Percentiles rank a stretch among this genome's conserved stretches.
These are phyloP conservation scores for Heracleum sosnowskyi DNA, from an alignment of 129 eudicot genomes.

Conservation along the genomic window DNA sequence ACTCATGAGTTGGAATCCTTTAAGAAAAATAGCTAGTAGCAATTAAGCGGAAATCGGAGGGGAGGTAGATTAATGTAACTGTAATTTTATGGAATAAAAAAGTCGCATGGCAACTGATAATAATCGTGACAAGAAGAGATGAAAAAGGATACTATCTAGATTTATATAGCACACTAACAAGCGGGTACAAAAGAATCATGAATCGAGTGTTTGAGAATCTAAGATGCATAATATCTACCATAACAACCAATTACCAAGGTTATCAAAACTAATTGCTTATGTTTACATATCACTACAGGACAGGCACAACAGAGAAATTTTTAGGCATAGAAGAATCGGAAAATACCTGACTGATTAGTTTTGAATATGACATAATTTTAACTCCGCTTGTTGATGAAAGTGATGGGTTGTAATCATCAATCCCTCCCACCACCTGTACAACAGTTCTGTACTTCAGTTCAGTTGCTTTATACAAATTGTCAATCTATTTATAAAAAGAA, in stretches of 20 bases:
- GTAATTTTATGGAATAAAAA: no score
- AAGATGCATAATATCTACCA: not conserved
- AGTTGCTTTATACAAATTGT: not conserved
- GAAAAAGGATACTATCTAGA: not conserved
- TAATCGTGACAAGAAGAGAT: no score
- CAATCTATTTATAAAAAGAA: not conserved
- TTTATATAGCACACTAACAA: not conserved
- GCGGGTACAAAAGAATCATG: not conserved
- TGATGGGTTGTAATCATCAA: constrained; percentile 63
- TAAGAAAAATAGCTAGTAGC: not conserved
- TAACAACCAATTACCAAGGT: not conserved
- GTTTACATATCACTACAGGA: not conserved
- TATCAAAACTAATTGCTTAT: not conserved
- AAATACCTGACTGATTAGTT: constrained; percentile 56
- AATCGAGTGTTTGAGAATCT: not conserved
- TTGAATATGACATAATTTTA: constrained; percentile 57
- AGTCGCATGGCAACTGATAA: no score
- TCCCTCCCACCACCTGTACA: constrained; percentile 79
- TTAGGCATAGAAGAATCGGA: not conserved
- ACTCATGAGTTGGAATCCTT: not conserved
- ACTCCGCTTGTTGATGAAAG: constrained; percentile 60
- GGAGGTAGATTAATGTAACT: not conserved
- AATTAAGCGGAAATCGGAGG: no score
- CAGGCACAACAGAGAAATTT: not conserved
- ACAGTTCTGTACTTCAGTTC: no score